These are phyloP conservation scores for Kockovaella imperatae DNA, from an alignment of 768 basidiomycete genomes.

Conservation along the genomic window DNA sequence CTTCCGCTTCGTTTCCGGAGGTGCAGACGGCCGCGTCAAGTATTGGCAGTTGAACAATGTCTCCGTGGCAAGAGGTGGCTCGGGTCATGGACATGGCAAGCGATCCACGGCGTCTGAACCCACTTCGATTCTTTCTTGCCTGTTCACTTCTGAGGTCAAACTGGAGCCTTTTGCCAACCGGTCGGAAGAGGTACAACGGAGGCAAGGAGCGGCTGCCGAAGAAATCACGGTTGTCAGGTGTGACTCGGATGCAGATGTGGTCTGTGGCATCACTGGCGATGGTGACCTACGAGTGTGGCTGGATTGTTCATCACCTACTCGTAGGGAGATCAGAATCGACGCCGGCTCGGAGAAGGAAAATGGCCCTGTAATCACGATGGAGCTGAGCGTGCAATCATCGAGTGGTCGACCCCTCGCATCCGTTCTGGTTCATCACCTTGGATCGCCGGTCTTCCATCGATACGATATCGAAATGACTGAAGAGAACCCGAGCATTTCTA, in stretches of 20 bases:
- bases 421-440: slow-evolving; percentile 13
- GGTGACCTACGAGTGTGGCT: slow-evolving; percentile 37
- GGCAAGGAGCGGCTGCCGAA: slow-evolving; percentile 20
- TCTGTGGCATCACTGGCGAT: slow-evolving; percentile 30
- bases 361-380: slow-evolving; percentile 15
- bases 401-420: neutral
- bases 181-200: slow-evolving; percentile 23
- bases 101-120: slow-evolving; percentile 4
- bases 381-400: slow-evolving; percentile 9
- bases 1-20: slow-evolving; percentile 25
- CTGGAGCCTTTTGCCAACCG: slow-evolving; percentile 10
- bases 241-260: slow-evolving; percentile 11
- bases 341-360: slow-evolving; percentile 16
- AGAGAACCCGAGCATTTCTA: neutral
- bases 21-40: slow-evolving; percentile 36
- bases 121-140: slow-evolving; percentile 12
- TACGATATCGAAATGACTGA: slow-evolving; percentile 9
- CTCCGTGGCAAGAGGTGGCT: neutral
- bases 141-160: slow-evolving; percentile 16
- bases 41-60: slow-evolving; percentile 27
- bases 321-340: slow-evolving; percentile 20
- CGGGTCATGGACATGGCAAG: too few species aligned
- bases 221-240: slow-evolving; percentile 26
- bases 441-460: slow-evolving; percentile 9
- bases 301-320: neutral